These are phyloP conservation scores for Apium graveolens DNA, from an alignment of 129 eudicot genomes.

Conservation along the genomic window DNA sequence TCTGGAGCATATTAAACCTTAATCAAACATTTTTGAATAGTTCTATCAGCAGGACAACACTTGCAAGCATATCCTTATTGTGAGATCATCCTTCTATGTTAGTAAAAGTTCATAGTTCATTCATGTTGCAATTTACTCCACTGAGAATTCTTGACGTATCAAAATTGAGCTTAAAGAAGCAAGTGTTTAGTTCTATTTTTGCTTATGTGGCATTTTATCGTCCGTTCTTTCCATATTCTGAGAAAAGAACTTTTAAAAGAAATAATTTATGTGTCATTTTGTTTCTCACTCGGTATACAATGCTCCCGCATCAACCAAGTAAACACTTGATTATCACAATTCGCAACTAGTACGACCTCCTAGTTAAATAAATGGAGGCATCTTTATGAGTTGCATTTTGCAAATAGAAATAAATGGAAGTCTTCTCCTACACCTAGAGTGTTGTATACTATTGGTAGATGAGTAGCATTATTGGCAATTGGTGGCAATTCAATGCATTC, in stretches of 20 bases:
- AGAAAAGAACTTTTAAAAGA: background rate
- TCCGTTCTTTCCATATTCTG: background rate
- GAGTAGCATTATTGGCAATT: conserved; percentile 14
- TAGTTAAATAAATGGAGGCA: background rate
- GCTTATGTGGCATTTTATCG: background rate
- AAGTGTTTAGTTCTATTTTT: background rate
- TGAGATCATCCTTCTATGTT: background rate
- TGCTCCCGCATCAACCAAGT: background rate
- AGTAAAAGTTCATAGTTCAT: background rate
- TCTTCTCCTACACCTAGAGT: conserved; percentile 11
- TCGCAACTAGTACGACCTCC: background rate
- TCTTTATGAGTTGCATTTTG: background rate
- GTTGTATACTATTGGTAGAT: conserved; percentile 7
- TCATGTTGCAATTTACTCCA: background rate
- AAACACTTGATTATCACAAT: background rate
- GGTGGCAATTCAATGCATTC: conserved; percentile 9
- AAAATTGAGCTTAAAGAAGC: background rate
- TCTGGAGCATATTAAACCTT: conserved; percentile 27
- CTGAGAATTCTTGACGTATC: background rate
- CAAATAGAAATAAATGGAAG: background rate
- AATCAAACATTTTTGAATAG: conserved; percentile 25
- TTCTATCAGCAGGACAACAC: background rate
- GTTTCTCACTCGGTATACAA: background rate
- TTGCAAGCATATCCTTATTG: background rate
- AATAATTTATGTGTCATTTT: background rate